These are phyloP conservation scores for Thalassiosira mediterranea DNA, from an alignment of 352 stramenopile genomes.

Conservation along the genomic window DNA sequence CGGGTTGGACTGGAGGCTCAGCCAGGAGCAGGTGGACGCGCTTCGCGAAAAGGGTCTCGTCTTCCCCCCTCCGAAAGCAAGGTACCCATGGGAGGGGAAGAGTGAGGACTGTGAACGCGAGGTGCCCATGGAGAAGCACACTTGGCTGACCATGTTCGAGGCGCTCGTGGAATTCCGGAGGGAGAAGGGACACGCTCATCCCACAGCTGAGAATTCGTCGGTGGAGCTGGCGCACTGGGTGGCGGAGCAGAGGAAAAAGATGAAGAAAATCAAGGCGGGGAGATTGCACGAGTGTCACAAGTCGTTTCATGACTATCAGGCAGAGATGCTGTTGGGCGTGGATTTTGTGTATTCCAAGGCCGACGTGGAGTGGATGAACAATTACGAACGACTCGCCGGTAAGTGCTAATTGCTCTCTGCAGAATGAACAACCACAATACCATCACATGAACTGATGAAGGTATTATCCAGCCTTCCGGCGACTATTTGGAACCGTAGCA, in stretches of 20 bases:
- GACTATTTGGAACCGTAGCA: constrained; percentile 10
- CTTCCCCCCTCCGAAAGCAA: constrained; percentile 11
- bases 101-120: constrained; percentile 4
- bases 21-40: constrained; percentile 1
- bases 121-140: constrained; percentile 11
- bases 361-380: constrained; percentile 24
- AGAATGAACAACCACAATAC: neutral
- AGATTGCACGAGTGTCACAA: neutral
- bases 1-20: constrained; percentile 11
- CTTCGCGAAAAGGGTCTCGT: constrained; percentile 4
- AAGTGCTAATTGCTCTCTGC: neutral
- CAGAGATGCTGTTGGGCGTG: constrained; percentile 14
- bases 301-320: constrained; percentile 11
- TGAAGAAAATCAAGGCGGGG: too few species aligned
- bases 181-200: constrained; percentile 2
- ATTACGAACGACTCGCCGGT: constrained; percentile 16
- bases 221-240: constrained; percentile 20
- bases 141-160: constrained; percentile 20
- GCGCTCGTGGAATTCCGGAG: constrained; percentile 14
- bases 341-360: constrained; percentile 8
- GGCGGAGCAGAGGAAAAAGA: constrained; percentile 1
- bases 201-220: constrained; percentile 9
- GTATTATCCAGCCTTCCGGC: neutral
- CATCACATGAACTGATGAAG: neutral
- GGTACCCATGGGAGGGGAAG: neutral